Conservation (phyloP, 371 early-diverging fungal genomes). For the Mucor velutinosus region DNA sequence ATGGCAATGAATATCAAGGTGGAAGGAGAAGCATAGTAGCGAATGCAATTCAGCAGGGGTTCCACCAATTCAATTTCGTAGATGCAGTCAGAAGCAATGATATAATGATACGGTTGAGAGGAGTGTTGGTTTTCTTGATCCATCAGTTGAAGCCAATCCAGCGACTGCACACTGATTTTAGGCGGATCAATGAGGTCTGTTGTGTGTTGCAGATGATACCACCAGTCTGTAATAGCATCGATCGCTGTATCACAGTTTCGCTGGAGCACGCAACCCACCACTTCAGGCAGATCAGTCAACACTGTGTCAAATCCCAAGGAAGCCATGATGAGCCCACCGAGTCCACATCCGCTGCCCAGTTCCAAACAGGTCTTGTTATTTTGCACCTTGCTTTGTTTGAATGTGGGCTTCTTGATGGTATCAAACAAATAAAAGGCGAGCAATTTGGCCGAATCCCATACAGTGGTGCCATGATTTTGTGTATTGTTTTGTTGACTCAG, state of each 20-base stretch:
- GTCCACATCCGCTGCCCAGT: slow-evolving; percentile 45
- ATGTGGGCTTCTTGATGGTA: slow-evolving; percentile 24
- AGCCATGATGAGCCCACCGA: slow-evolving; percentile 38
- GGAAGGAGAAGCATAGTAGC: slow-evolving; percentile 14
- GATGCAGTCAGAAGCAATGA: slow-evolving; percentile 45
- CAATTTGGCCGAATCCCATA: slow-evolving; percentile 42
- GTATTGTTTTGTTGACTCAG: slow-evolving; percentile 38
- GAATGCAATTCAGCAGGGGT: slow-evolving; percentile 27
- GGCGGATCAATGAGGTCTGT: slow-evolving; percentile 16
- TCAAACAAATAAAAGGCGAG: slow-evolving; percentile 37
- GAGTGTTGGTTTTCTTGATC: slow-evolving; percentile 3
- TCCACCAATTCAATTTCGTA: slow-evolving; percentile 34
- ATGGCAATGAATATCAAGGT: slow-evolving; percentile 32
- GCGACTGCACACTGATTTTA: slow-evolving; percentile 21
- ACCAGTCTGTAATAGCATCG: slow-evolving; percentile 32
- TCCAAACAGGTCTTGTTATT: slow-evolving; percentile 37
- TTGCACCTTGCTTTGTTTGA: slow-evolving; percentile 10
- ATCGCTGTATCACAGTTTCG: slow-evolving; percentile 20
- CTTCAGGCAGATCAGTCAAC: slow-evolving; percentile 36
- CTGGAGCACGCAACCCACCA: slow-evolving; percentile 29
- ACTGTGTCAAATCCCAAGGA: slow-evolving; percentile 37
- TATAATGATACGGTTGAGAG: slow-evolving; percentile 26
- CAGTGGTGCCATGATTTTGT: slow-evolving; percentile 44
- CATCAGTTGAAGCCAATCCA: slow-evolving; percentile 35
- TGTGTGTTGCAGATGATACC: slow-evolving; percentile 27